These are phyloP conservation scores for Candida peoriensis DNA, from an alignment of 805 yeast species.

Conservation along the genomic window DNA sequence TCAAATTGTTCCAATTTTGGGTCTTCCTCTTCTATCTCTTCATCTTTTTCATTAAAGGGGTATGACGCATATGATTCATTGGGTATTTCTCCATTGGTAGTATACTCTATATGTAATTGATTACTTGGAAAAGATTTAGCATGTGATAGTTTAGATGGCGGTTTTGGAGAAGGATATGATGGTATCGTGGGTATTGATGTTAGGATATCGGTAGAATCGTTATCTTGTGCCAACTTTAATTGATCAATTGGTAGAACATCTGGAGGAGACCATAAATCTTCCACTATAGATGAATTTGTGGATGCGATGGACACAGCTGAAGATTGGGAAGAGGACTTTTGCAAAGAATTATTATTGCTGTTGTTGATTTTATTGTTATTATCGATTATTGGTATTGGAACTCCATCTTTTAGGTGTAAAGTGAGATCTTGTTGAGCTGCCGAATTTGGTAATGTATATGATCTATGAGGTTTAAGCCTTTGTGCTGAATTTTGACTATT, in stretches of 20 bases:
- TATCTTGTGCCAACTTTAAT: slow-evolving; percentile 27
- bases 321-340: slow-evolving; percentile 1
- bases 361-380: too few relatives aligned
- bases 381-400: slow-evolving; percentile 1
- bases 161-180: slow-evolving; percentile 12
- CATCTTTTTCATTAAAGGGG: neutral
- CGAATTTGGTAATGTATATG: slow-evolving; percentile 27
- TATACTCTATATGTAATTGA: neutral
- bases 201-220: slow-evolving; percentile 12
- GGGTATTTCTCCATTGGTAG: neutral
- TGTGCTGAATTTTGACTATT: neutral
- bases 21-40: slow-evolving; percentile 1
- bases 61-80: neutral
- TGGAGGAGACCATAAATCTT: slow-evolving; percentile 35
- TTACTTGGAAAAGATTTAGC: slow-evolving; percentile 9
- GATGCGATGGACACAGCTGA: slow-evolving; percentile 8
- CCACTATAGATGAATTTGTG: slow-evolving; percentile 17
- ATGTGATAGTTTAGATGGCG: slow-evolving; percentile 11
- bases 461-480: slow-evolving; percentile 22
- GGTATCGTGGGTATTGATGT: slow-evolving; percentile 5
- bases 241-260: slow-evolving; percentile 34
- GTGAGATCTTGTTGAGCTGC: slow-evolving; percentile 13
- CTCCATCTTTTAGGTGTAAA: slow-evolving; percentile 7
- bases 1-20: slow-evolving; percentile 4
- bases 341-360: too few relatives aligned